Conservation (phyloP, 225 moss, liverwort and hornwort genomes). For the Neckera pumila region DNA sequence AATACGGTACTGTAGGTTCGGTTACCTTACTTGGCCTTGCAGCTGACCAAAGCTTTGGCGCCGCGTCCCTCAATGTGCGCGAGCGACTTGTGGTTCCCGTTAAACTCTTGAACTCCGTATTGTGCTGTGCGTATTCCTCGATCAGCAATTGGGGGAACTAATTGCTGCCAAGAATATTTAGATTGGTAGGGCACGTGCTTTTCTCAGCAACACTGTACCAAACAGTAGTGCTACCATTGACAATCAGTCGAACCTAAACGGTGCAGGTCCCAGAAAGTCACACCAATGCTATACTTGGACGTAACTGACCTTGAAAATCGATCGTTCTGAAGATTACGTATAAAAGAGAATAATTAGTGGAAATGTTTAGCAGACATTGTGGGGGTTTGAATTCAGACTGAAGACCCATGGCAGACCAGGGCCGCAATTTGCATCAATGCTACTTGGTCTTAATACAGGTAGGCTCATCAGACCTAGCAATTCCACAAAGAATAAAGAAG, state of each 20-base stretch:
- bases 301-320: neutral
- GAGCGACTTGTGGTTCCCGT: neutral
- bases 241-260: neutral
- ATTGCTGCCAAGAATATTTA: neutral
- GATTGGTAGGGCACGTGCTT: neutral
- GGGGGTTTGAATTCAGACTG: too few species aligned
- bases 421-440: conserved; percentile 18
- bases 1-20: neutral
- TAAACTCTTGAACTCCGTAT: too few species aligned
- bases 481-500: neutral
- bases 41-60: neutral
- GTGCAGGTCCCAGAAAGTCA: neutral
- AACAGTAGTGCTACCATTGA: neutral
- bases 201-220: neutral
- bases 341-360: neutral
- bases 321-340: neutral
- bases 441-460: neutral
- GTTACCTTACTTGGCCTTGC: neutral
- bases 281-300: neutral
- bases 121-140: neutral
- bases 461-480: neutral
- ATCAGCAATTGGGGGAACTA: neutral
- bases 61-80: neutral
- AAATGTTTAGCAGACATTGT: neutral
- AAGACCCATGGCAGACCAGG: neutral